Percentiles rank a stretch among this genome's conserved stretches.
Evolutionary conservation across 176 grass and related monocot genomes (phyloP).

Genomic region (Aechmea fasciata): DNA sequence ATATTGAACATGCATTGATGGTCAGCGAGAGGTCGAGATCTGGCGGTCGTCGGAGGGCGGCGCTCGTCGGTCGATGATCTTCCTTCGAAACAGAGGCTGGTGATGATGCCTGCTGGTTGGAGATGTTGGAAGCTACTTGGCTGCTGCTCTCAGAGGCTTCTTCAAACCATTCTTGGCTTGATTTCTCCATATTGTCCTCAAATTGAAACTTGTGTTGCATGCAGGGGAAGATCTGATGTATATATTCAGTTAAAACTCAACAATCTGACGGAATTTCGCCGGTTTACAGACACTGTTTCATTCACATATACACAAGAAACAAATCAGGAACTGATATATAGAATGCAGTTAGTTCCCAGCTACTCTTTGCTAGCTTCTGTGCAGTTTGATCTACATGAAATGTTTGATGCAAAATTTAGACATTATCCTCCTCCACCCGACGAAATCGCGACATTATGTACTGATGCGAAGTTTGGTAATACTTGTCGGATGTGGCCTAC

Average conservation of each 20-base stretch:
- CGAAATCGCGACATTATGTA: too few relatives aligned
- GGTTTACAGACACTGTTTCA: too few relatives aligned
- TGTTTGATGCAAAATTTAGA: too few relatives aligned
- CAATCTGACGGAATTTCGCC: too few relatives aligned
- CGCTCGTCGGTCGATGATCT: conserved; percentile 26
- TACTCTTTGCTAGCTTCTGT: too few relatives aligned
- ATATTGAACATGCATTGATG: conserved; percentile 9
- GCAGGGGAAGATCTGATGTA: background rate
- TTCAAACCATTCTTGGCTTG: conserved; percentile 31
- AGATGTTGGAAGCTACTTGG: conserved; percentile 20
- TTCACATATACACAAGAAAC: too few relatives aligned
- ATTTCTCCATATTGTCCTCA: conserved; percentile 27
- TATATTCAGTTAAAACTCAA: background rate
- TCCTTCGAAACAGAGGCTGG: background rate
- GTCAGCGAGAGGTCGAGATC: conserved; percentile 39
- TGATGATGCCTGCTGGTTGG: background rate
- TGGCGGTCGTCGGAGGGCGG: conserved; percentile 20
- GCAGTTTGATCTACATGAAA: too few relatives aligned
- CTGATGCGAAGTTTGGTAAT: too few relatives aligned
- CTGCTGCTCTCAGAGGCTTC: conserved; percentile 52
- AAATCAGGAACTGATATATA: too few relatives aligned
- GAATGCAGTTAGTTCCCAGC: too few relatives aligned
- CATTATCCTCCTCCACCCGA: too few relatives aligned
- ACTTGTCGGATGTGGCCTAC: too few relatives aligned
- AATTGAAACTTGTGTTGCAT: background rate